These are phyloP conservation scores for Dryas octopetala DNA, from an alignment of 306 rosid species.

Conservation along the genomic window DNA sequence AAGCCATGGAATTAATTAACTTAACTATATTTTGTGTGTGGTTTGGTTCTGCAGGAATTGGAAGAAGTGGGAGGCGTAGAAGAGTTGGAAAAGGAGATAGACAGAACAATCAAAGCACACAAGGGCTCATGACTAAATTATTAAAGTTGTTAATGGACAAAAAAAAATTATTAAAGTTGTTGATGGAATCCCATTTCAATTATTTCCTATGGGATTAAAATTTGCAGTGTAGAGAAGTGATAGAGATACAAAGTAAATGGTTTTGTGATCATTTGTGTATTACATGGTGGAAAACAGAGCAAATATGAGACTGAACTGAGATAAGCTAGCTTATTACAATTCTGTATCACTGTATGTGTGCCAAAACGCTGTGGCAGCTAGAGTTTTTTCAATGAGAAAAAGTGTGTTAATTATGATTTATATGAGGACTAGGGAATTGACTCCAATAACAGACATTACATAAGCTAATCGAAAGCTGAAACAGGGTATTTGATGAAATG, in stretches of 20 bases:
- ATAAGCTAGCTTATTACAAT: too few species aligned
- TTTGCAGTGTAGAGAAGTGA: slow-evolving; percentile 24
- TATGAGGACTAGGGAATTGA: too few species aligned
- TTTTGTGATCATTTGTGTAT: slow-evolving; percentile 10
- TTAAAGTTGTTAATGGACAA: neutral
- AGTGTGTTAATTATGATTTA: too few species aligned
- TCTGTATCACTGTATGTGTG: too few species aligned
- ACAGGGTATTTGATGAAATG: too few species aligned
- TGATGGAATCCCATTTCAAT: neutral
- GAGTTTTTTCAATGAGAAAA: too few species aligned
- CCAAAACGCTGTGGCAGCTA: neutral
- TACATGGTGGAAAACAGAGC: neutral
- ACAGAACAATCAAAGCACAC: slow-evolving; percentile 50
- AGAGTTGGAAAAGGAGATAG: slow-evolving; percentile 82
- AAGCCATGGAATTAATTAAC: neutral
- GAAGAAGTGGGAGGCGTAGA: slow-evolving; percentile 88
- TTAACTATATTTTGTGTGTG: neutral
- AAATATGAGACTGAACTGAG: too few species aligned
- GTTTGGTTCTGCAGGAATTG: slow-evolving; percentile 60
- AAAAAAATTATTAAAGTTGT: neutral
- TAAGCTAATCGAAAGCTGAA: too few species aligned
- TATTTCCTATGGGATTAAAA: slow-evolving; percentile 8
- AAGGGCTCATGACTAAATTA: slow-evolving; percentile 23
- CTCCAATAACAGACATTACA: too few species aligned
- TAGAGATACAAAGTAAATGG: slow-evolving; percentile 17